Evolutionary conservation across 495 filamentous ascomycete genomes (phyloP).

Genomic region (Acidiella bohemica): DNA sequence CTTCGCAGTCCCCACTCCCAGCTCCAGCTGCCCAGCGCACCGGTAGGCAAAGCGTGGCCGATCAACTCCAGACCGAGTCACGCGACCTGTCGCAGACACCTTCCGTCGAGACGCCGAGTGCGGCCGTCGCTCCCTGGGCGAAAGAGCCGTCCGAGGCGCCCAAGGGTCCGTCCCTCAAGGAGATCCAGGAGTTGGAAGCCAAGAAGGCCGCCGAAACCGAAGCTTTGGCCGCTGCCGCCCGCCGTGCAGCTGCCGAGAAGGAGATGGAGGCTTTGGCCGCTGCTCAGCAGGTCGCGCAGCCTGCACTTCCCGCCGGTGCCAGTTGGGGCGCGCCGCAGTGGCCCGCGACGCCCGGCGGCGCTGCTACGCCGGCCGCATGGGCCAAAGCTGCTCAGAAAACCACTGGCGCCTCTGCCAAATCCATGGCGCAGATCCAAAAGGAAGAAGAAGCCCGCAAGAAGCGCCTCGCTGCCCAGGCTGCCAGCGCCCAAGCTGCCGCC

Average conservation of each 20-base stretch:
- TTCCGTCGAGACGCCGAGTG: slow-evolving; percentile 30
- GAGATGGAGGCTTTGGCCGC: slow-evolving; percentile 63
- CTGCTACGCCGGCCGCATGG: slow-evolving; percentile 47
- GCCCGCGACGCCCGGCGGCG: slow-evolving; percentile 40
- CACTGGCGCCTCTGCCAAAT: slow-evolving; percentile 51
- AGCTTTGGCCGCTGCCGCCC: slow-evolving; percentile 65
- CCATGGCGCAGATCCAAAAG: slow-evolving; percentile 87
- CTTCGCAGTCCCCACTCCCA: slow-evolving; percentile 63
- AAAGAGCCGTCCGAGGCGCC: slow-evolving; percentile 64
- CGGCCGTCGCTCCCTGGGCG: slow-evolving; percentile 79
- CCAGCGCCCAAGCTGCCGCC: slow-evolving; percentile 34
- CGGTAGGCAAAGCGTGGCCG: slow-evolving; percentile 60
- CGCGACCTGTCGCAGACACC: slow-evolving; percentile 66
- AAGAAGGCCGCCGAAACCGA: slow-evolving; percentile 85
- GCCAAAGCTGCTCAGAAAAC: slow-evolving; percentile 51
- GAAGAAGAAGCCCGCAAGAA: slow-evolving; percentile 89
- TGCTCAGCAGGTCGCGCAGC: slow-evolving; percentile 36
- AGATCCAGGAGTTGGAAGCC: slow-evolving; percentile 93
- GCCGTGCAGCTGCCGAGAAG: slow-evolving; percentile 64
- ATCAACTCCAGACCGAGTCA: slow-evolving; percentile 56
- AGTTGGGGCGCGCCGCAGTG: slow-evolving; percentile 73
- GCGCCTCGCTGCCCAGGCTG: slow-evolving; percentile 40
- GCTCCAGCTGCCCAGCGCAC: slow-evolving; percentile 78
- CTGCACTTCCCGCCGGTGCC: slow-evolving; percentile 73
- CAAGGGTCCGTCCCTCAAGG: slow-evolving; percentile 85